A percentile compares a stretch with the other conserved stretches of the same genome.
phyloP scores from a whole-genome alignment of 192 early-diverging fungal species.

The Gonapodya sp. region DNA sequence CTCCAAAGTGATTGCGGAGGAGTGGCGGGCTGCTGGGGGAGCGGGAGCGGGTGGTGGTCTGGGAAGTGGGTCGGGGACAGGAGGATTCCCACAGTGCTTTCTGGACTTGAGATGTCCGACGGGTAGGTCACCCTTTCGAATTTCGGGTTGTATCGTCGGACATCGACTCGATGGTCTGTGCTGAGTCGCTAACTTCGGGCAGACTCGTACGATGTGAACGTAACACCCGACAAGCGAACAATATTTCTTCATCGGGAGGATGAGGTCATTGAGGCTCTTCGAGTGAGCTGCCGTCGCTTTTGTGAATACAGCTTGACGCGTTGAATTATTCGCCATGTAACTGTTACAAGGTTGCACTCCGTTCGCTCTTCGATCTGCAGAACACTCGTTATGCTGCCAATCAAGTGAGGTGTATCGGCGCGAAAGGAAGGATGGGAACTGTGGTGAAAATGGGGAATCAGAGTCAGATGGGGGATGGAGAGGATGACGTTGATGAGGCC shows the following conservation, averaged over 20 bases:
- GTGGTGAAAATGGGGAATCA: too few species aligned
- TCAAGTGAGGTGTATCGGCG: not conserved
- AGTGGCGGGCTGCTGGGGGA: not conserved
- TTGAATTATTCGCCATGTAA: not conserved
- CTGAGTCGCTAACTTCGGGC: not conserved
- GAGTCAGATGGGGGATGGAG: too few species aligned
- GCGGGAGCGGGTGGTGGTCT: not conserved
- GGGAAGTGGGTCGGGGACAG: not conserved
- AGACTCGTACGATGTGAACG: constrained; percentile 78
- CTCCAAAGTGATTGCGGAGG: constrained; percentile 67
- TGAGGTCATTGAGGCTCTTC: constrained; percentile 35
- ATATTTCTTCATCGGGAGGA: constrained; percentile 75
- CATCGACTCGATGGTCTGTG: not conserved
- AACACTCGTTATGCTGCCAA: not conserved
- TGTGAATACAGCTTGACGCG: too few species aligned
- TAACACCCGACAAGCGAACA: constrained; percentile 90
- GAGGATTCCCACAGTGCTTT: not conserved
- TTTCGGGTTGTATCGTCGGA: not conserved
- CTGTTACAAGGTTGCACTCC: not conserved
- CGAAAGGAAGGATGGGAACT: not conserved
- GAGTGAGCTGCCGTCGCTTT: constrained; percentile 26
- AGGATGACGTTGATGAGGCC: too few species aligned
- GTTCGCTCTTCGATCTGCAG: not conserved
- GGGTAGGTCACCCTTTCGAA: not conserved
- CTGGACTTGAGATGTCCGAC: not conserved